Base-by-base conservation (phyloP, 441 rosid species). In the Isatis lusitanica region DNA sequence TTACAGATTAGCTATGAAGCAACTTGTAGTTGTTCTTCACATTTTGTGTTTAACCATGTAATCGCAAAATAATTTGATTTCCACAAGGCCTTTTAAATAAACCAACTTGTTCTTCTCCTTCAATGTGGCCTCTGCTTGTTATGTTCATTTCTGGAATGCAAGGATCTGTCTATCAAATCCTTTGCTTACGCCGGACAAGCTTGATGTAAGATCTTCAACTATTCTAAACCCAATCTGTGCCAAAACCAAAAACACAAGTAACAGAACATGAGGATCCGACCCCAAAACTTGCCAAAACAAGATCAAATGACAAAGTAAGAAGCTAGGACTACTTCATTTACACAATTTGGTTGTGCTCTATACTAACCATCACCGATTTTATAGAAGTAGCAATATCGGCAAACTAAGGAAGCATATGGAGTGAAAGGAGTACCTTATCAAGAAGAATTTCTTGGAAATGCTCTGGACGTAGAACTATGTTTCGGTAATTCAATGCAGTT, bases 201-300 rank as follows among this genome's bases (percentile, higher is more conserved):
- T 43, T 38, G 90, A 78, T 66, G 96, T 84, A 28, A 94, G 57
- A 71, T 87, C 94, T 80, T 92, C 96, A 3, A 86, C 97, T 33
- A 63, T 81, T 76, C 93, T 88, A 73, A 94, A 92, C 24, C 98
- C 98, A 81, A 94, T 83, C 97, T 94, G 91, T 63, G 62, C 70
- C 73, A 40, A 63, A 70, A 36, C 15, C 4, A 4, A 60, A 72
- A 60, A 52, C 59, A 67, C 48, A 66, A 59, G 30, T 12, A 38
- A 36, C 0, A 16, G 33, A 52, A 66, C 47, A 64, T 63, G 17
- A 63, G n/a, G 5, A 21, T 52, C 33, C 16, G 12, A 16, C n/a
- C 57, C 38, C 33, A 17, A 65, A 66, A 65, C 31, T 17, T n/a
- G 13, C 46, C 13, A 15, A 55, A 56, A 38, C 12, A n/a, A 55